Conservation (phyloP, 306 rosid genomes). For the Cicer arietinum region DNA sequence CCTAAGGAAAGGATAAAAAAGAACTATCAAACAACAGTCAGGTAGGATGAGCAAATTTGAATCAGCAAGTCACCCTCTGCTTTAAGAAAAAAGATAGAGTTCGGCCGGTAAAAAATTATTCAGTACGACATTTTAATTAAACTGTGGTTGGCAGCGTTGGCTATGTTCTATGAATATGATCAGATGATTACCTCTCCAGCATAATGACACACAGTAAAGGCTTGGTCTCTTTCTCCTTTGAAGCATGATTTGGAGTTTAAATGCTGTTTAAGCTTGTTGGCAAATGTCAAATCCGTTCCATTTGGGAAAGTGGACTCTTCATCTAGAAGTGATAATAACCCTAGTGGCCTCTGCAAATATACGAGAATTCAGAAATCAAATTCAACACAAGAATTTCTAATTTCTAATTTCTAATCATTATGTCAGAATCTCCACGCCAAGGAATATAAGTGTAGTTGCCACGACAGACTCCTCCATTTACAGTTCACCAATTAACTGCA, state of each 20-base stretch:
- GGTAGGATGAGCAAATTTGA: conserved; percentile 40
- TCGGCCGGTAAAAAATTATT: conserved; percentile 1
- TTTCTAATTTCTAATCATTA: neutral
- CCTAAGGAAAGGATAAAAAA: conserved; percentile 67
- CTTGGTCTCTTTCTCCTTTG: conserved; percentile 90
- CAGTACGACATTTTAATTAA: conserved; percentile 19
- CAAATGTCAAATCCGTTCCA: conserved; percentile 91
- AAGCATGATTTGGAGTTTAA: conserved; percentile 72
- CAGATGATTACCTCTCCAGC: conserved; percentile 89
- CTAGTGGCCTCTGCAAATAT: conserved; percentile 70
- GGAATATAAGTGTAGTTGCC: neutral
- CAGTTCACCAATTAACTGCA: conserved; percentile 2
- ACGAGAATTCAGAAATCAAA: conserved; percentile 22
- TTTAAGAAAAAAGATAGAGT: neutral
- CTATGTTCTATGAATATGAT: conserved; percentile 30
- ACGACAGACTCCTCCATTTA: conserved; percentile 13
- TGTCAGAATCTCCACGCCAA: conserved; percentile 24
- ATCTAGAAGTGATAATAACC: conserved; percentile 86
- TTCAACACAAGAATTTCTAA: conserved; percentile 14
- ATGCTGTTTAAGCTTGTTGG: conserved; percentile 95
- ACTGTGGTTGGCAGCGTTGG: neutral
- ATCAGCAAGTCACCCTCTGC: conserved; percentile 11
- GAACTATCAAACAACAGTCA: conserved; percentile 57
- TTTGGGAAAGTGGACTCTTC: conserved; percentile 99
- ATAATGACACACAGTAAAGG: conserved; percentile 84